phyloP scores from a whole-genome alignment of 2,329 filamentous ascomycete species.

The Nemania sp. region DNA sequence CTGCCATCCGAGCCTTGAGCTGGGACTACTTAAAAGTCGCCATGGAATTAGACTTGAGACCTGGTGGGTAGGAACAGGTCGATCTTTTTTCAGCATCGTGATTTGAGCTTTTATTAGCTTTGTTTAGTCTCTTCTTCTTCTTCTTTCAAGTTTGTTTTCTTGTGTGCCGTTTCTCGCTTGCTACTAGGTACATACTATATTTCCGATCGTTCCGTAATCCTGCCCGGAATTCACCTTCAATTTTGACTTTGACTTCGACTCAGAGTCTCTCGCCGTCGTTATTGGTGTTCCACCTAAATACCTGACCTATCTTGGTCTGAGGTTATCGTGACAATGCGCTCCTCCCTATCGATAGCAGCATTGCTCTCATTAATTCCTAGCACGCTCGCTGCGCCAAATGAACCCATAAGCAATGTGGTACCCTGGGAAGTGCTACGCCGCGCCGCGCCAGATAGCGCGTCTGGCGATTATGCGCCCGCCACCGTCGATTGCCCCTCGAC shows the following conservation, averaged over 20 bases:
- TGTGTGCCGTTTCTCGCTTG: background rate
- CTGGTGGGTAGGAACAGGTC: background rate
- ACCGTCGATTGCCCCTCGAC: slow-evolving; percentile 75
- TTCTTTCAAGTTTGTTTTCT: background rate
- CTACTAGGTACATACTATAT: background rate
- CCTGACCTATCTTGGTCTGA: background rate
- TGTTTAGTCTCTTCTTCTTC: background rate
- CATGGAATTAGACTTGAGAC: slow-evolving; percentile 1
- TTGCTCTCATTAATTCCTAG: slow-evolving; percentile 45
- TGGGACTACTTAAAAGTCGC: slow-evolving; percentile 22
- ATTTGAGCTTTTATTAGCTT: slow-evolving; percentile 1
- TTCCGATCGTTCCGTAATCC: background rate
- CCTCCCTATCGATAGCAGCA: slow-evolving; percentile 33
- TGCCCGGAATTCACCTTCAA: background rate
- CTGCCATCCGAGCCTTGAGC: slow-evolving; percentile 7
- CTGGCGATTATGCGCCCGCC: slow-evolving; percentile 77
- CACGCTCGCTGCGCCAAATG: slow-evolving; percentile 43
- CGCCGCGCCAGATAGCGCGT: slow-evolving; percentile 54
- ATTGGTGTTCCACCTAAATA: background rate
- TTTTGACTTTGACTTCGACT: background rate
- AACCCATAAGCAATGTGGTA: slow-evolving; percentile 34
- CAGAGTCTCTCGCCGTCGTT: background rate
- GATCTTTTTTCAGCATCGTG: slow-evolving; percentile 4
- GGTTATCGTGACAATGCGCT: slow-evolving; percentile 42
- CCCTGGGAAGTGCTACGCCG: slow-evolving; percentile 45